phyloP scores from a whole-genome alignment of 1,284 basidiomycete species.

The Hemileccinum hortonii region DNA sequence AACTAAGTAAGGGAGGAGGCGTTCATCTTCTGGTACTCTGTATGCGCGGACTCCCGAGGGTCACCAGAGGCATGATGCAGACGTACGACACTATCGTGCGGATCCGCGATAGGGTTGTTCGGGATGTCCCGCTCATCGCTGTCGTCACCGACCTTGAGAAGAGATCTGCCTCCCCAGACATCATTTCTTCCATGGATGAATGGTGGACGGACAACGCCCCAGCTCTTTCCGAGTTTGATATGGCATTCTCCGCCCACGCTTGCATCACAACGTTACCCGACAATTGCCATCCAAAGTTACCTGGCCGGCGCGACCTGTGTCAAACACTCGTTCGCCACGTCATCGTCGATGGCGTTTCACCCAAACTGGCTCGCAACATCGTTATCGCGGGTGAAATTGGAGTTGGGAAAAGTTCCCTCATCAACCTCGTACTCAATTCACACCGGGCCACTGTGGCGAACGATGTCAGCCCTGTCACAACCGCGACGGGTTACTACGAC shows the following conservation, averaged over 20 bases:
- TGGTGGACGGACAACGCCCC: constrained; percentile 33
- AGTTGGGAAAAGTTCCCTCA: constrained; percentile 30
- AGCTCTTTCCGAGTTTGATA: constrained; percentile 16
- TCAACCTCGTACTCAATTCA: constrained; percentile 28
- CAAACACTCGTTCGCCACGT: constrained; percentile 21
- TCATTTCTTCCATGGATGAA: constrained; percentile 30
- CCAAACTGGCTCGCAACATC: constrained; percentile 27
- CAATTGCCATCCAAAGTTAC: constrained; percentile 23
- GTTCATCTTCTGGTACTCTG: constrained; percentile 33
- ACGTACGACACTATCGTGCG: constrained; percentile 29
- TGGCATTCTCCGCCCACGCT: constrained; percentile 31
- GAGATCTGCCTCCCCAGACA: constrained; percentile 17
- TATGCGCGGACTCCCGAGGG: constrained; percentile 29
- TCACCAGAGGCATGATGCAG: constrained; percentile 30
- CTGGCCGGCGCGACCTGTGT: constrained; percentile 22
- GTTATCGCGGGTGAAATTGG: constrained; percentile 29
- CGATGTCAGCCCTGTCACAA: constrained; percentile 24
- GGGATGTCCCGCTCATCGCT: constrained; percentile 24
- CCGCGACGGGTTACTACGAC: constrained; percentile 14
- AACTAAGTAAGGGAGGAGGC: constrained; percentile 22
- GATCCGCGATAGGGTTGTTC: constrained; percentile 22
- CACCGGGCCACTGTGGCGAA: constrained; percentile 20
- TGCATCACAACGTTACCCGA: constrained; percentile 34
- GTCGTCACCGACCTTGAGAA: constrained; percentile 38
- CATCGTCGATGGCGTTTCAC: constrained; percentile 22